These are phyloP conservation scores for Calonectria crousiana DNA, from an alignment of 2,329 filamentous ascomycete species.

Conservation along the genomic window DNA sequence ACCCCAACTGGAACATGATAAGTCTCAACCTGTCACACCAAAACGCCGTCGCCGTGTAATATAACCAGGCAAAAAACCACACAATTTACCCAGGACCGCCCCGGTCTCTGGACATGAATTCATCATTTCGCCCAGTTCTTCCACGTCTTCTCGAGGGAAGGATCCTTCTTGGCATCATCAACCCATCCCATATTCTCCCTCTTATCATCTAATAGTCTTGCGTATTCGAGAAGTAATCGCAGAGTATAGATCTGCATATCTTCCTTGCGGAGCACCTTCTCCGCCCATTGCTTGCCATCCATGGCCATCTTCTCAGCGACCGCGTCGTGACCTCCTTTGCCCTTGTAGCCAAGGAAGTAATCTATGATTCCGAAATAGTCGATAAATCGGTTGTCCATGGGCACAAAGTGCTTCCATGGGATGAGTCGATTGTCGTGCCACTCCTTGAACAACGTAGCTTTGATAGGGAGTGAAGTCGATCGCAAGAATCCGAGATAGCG, in stretches of 20 bases:
- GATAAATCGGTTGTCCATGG: conserved; percentile 79
- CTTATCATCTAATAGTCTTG: conserved; percentile 64
- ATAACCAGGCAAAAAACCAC: conserved; percentile 24
- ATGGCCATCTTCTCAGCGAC: conserved; percentile 74
- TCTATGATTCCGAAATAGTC: conserved; percentile 81
- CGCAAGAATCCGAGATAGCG: conserved; percentile 77
- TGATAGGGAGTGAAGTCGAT: conserved; percentile 79
- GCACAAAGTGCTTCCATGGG: conserved; percentile 85
- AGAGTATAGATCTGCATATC: conserved; percentile 81
- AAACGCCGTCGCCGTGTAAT: conserved; percentile 31
- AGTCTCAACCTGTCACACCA: conserved; percentile 16
- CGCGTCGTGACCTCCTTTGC: conserved; percentile 62
- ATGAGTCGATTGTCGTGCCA: conserved; percentile 84
- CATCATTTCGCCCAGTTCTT: conserved; percentile 40
- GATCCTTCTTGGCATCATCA: conserved; percentile 58
- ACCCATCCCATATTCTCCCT: conserved; percentile 68
- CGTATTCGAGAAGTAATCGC: conserved; percentile 74
- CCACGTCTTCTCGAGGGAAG: conserved; percentile 49
- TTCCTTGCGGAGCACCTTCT: conserved; percentile 74
- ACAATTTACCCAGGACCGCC: neutral
- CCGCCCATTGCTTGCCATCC: conserved; percentile 76
- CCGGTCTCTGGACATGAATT: neutral
- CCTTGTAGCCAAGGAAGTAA: conserved; percentile 76
- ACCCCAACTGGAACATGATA: neutral
- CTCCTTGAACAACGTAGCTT: conserved; percentile 82